These are phyloP conservation scores for Stylosanthes scabra DNA, from an alignment of 331 rosid genomes.

Conservation along the genomic window DNA sequence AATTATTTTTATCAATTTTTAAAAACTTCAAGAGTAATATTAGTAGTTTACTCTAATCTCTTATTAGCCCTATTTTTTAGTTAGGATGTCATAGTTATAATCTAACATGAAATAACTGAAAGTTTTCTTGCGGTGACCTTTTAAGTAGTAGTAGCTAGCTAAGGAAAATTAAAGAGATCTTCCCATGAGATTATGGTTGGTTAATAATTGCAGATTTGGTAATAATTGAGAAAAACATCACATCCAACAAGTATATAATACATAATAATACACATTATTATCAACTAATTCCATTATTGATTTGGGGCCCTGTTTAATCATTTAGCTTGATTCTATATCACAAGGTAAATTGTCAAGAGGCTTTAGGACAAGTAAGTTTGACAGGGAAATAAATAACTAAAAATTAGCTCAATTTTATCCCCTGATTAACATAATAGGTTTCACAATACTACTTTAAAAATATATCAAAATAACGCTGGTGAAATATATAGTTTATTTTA, in stretches of 20 bases:
- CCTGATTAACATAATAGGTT: not conserved
- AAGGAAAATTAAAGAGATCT: constrained; percentile 10
- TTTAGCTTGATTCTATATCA: constrained; percentile 18
- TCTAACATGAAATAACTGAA: constrained; percentile 38
- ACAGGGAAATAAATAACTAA: constrained; percentile 11
- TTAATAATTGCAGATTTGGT: constrained; percentile 26
- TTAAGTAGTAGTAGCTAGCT: constrained; percentile 17
- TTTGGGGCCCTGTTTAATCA: constrained; percentile 8
- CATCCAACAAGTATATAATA: constrained; percentile 11
- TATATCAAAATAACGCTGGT: too few species aligned
- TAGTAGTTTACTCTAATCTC: too few species aligned
- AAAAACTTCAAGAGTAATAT: too few species aligned
- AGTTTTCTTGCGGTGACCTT: constrained; percentile 16
- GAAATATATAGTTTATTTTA: too few species aligned
- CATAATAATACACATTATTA: not conserved
- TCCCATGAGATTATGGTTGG: constrained; percentile 6
- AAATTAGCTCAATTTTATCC: constrained; percentile 2
- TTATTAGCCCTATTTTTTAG: constrained; percentile 1
- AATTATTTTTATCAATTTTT: too few species aligned
- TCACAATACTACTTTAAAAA: not conserved
- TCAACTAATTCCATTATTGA: constrained; percentile 23
- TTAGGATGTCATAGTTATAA: constrained; percentile 51
- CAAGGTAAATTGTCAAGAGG: constrained; percentile 2
- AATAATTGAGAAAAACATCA: constrained; percentile 24
- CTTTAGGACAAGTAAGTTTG: not conserved